Evolutionary conservation across 345 rosid species (phyloP).

Genomic region (Populus pruinosa): DNA sequence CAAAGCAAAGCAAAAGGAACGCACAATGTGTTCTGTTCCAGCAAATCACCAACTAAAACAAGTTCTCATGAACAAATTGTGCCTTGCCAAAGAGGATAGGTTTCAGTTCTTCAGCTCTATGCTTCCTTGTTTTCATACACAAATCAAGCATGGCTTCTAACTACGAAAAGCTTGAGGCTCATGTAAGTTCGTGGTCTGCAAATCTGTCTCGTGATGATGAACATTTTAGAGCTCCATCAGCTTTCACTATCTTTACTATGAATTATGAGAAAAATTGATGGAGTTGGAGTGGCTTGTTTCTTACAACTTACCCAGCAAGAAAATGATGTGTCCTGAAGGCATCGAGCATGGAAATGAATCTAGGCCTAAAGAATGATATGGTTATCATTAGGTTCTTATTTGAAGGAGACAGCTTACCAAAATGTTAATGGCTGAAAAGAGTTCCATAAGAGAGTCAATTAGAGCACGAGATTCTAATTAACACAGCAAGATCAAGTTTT

Average conservation of each 20-base stretch:
- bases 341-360: background rate
- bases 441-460: background rate
- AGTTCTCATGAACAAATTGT: too few species aligned
- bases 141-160: background rate
- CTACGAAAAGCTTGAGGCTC: background rate
- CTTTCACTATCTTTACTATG: background rate
- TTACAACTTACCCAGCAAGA: constrained; percentile 11
- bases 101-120: background rate
- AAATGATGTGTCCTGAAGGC: constrained; percentile 8
- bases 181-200: background rate
- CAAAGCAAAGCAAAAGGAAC: too few species aligned
- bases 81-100: background rate
- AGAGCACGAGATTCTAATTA: background rate
- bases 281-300: constrained; percentile 7
- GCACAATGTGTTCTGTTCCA: too few species aligned
- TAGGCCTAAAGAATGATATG: background rate
- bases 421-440: background rate
- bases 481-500: background rate
- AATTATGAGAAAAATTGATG: background rate
- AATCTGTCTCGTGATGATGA: background rate
- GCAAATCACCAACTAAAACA: too few species aligned
- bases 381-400: constrained; percentile 7
- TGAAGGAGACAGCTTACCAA: constrained; percentile 29
- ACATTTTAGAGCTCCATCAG: background rate
- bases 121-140: background rate